phyloP scores from a whole-genome alignment of 257 asterid species.

The Mitragyna speciosa region DNA sequence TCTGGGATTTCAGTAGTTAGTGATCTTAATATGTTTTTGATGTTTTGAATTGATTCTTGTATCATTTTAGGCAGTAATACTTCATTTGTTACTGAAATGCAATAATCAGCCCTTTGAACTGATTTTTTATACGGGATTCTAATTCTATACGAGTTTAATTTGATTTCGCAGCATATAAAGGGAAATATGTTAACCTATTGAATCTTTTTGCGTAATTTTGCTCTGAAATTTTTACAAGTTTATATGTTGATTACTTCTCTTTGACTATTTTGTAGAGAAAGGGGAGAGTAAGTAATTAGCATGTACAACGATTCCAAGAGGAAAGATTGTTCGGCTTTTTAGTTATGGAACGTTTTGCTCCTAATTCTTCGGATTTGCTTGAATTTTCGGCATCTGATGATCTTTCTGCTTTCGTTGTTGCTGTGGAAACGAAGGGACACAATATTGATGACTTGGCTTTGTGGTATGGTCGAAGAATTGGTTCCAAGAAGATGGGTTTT shows the following conservation, averaged over 20 bases:
- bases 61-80: not conserved
- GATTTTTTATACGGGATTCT: not conserved
- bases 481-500: constrained; percentile 36
- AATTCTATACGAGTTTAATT: not conserved
- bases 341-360: constrained; percentile 19
- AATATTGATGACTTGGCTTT: constrained; percentile 27
- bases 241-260: not conserved
- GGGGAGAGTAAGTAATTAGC: not conserved
- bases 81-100: not conserved
- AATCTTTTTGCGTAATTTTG: not conserved
- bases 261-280: constrained; percentile 16
- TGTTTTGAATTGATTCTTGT: not conserved
- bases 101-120: not conserved
- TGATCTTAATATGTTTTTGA: not conserved
- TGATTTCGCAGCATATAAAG: not conserved
- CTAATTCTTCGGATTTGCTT: constrained; percentile 27
- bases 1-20: not conserved
- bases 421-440: constrained; percentile 37
- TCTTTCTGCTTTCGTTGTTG: constrained; percentile 29
- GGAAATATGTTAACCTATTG: not conserved
- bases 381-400: constrained; percentile 46
- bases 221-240: not conserved
- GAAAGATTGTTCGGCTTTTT: constrained; percentile 22
- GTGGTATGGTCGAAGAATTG: constrained; percentile 45
- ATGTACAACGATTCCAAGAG: constrained; percentile 34